Percentiles rank a stretch among this genome's conserved stretches.
phyloP scores from a whole-genome alignment of 176 grass and related monocot genomes.

The sorghum (Sorghum bicolor) region Sorghum_bicolor_NCBIv3 NC_012871.2:70197001-70197500 shows the following conservation, averaged over 20 bases:
- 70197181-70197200: neutral
- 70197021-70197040: too few relatives aligned
- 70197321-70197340: neutral
- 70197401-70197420: neutral
- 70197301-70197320: neutral
- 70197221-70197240: neutral
- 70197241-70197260: neutral
- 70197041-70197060: too few relatives aligned
- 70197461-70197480: neutral
- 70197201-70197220: neutral
- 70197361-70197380: neutral
- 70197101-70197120: neutral
- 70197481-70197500: neutral
- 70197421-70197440: neutral
- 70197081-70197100: neutral
- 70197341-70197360: neutral
- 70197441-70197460: neutral
- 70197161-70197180: neutral
- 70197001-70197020: too few relatives aligned
- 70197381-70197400: too few relatives aligned
- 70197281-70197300: neutral
- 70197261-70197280: neutral
- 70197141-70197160: neutral
- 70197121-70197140: neutral
- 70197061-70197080: neutral